Percentiles rank a stretch among this genome's conserved stretches.
These are phyloP conservation scores for Penicillium turbatum DNA, from an alignment of 495 filamentous ascomycete species.

Conservation along the genomic window DNA sequence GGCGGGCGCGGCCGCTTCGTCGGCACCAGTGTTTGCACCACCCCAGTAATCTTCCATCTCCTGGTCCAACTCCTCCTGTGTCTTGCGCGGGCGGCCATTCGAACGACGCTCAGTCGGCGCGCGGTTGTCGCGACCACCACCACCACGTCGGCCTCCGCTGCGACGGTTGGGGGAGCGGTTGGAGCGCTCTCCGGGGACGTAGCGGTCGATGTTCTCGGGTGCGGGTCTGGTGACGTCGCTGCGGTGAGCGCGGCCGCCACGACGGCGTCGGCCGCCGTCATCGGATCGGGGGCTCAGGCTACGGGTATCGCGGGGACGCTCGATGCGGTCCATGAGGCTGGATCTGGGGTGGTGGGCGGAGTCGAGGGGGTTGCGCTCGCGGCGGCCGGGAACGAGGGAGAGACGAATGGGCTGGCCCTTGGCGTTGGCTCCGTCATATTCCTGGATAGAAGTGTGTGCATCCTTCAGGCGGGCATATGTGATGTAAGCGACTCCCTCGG, in stretches of 20 bases:
- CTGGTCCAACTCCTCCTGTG: constrained; percentile 84
- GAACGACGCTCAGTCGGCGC: constrained; percentile 36
- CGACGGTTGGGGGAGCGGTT: constrained; percentile 22
- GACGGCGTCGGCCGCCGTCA: constrained; percentile 39
- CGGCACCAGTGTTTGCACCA: constrained; percentile 25
- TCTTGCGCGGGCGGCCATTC: constrained; percentile 73
- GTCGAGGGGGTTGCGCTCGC: constrained; percentile 50
- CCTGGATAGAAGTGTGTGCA: constrained; percentile 67
- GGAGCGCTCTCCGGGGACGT: constrained; percentile 62
- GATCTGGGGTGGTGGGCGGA: constrained; percentile 60
- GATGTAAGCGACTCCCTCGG: constrained; percentile 79
- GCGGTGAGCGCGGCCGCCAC: constrained; percentile 41
- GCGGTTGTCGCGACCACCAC: constrained; percentile 33
- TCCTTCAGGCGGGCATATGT: constrained; percentile 67
- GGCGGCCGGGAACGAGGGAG: constrained; percentile 58
- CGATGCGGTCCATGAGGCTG: constrained; percentile 73
- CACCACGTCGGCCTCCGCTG: constrained; percentile 47
- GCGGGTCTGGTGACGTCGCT: constrained; percentile 66
- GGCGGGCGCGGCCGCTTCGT: constrained; percentile 11
- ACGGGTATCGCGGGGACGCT: constrained; percentile 38
- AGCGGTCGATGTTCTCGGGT: constrained; percentile 75
- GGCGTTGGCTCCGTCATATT: constrained; percentile 89
- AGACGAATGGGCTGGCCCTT: constrained; percentile 89
- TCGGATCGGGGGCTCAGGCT: constrained; percentile 40
- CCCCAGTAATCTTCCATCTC: constrained; percentile 97